Base-by-base conservation (phyloP, 129 eudicot species). In the Flaveria linearis region DNA sequence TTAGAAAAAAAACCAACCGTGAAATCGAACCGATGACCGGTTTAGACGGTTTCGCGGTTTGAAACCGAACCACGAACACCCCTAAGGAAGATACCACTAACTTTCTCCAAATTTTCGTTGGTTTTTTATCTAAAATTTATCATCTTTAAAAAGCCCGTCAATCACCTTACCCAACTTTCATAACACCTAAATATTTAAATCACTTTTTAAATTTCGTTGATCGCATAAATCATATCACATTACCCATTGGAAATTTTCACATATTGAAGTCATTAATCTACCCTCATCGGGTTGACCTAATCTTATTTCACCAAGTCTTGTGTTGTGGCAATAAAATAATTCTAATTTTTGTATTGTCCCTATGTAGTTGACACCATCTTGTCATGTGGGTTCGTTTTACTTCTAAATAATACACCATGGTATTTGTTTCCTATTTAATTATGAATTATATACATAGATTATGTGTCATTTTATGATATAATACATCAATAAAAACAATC, bases 351-450 rank as follows among this genome's bases (percentile, higher is more conserved):
- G 6, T 13, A 42, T 47, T 69, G 73, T 45, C 74, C 18, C 42
- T 18, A 25, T 46, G 22, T 69, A 69, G 36, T 60, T 60, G 41
- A 60, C 39, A 60, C 20, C 20, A 62, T 62, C 43, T 62, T 62
- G 20, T 62, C 68, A 62, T 13, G 22, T 63, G 20, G 68, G 68
- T 30, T 63, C 45, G 68, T 63, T 63, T 63, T 63, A 63, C 68
- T 63, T 63, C 45, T 28, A 30, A 28, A 63, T 7, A 28, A 12
- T 61, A 26, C 12, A 12, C 67, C 41, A 61, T 25, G 2, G 6
- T 61, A 15, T 26, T 26, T 61, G 17, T 61, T 22, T 61, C 18
- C 14, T 12, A 61, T 58, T 58, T 23, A 58, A 12, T 60, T 25
- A 23, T 13, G 5, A 20, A 20, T 25, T 58, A 23, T 60, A 60